Evolutionary conservation across 2,329 filamentous ascomycete genomes (phyloP), one percentile per base, ranked within the genome.

Genomic region (Penicillium sp.): DNA sequence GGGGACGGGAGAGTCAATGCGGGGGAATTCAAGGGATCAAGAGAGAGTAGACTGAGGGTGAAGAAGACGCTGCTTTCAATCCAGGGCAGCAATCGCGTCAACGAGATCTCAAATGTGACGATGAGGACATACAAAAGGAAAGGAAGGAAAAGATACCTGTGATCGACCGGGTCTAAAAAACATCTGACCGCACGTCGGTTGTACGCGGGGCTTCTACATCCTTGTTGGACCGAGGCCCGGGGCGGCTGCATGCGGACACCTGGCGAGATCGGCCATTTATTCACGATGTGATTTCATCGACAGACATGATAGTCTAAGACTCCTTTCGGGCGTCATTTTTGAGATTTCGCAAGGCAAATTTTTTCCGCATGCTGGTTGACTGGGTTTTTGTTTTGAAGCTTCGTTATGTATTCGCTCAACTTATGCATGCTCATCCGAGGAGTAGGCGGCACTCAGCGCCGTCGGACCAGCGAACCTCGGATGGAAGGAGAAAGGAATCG

Each of bases 171-270:
- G 53, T 45, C 49, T 51, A 56, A 52, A 52, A 51, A 42, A 51
- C 57, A 57, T 56, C 52, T 43, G 52, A 59, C 46, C 40, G 60
- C 57, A 55, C 42, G 57, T 63, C 65, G 67, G 67, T 65, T 68
- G 62, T 58, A 62, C 66, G 67, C 67, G 66, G 67, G 66, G 63
- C 25, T 56, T 58, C 55, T 35, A 19, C 26, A 30, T 26, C 16
- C 46, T 40, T 13, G n/a, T 42, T 65, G 61, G 60, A 69, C 67
- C 67, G 67, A 71, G 67, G 58, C 65, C 59, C 63, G 59, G 61
- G 55, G 61, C 69, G 68, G 69, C 65, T 70, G 69, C 68, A 71
- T 69, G 70, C 70, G 53, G 53, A 26, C 49, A 43, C 7, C 14
- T 30, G 26, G 51, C 55, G 55, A 58, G 37, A 42, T 53, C 60